Percentiles rank a stretch among this genome's conserved stretches.
phyloP scores from a whole-genome alignment of 2,329 filamentous ascomycete species.

The Biscogniauxia marginata region DNA sequence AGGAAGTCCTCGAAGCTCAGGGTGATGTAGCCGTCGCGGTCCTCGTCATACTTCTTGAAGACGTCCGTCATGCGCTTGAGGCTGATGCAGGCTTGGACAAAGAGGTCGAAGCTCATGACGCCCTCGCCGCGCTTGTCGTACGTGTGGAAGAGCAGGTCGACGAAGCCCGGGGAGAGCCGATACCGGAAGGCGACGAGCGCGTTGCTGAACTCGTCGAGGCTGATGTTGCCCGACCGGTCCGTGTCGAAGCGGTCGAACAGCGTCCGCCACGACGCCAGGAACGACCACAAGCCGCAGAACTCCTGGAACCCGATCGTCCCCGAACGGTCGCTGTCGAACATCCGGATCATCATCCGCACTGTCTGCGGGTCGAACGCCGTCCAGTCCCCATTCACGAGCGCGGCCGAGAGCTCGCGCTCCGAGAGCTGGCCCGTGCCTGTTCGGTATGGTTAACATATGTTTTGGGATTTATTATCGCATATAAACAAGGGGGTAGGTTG shows the following conservation, averaged over 20 bases:
- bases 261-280: conserved; percentile 88
- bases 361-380: conserved; percentile 91
- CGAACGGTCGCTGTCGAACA: conserved; percentile 93
- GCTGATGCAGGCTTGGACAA: conserved; percentile 95
- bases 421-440: conserved; percentile 76
- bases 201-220: conserved; percentile 81
- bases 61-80: conserved; percentile 99
- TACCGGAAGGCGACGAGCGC: conserved; percentile 93
- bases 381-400: conserved; percentile 95
- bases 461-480: background rate
- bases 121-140: conserved; percentile 77
- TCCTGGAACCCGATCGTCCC: conserved; percentile 92
- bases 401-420: conserved; percentile 81
- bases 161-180: conserved; percentile 78
- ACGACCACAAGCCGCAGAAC: conserved; percentile 95
- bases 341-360: conserved; percentile 98
- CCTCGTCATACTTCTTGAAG: conserved; percentile 98
- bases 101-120: conserved; percentile 87
- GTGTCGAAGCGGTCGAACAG: conserved; percentile 95
- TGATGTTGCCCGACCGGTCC: conserved; percentile 85
- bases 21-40: conserved; percentile 89
- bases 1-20: conserved; percentile 80
- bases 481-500: background rate
- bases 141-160: conserved; percentile 79
- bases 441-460: background rate